Percentiles rank a stretch among this genome's conserved stretches.
Evolutionary conservation across 2,329 filamentous ascomycete genomes (phyloP).

Genomic region (Didymella arachidicola): DNA sequence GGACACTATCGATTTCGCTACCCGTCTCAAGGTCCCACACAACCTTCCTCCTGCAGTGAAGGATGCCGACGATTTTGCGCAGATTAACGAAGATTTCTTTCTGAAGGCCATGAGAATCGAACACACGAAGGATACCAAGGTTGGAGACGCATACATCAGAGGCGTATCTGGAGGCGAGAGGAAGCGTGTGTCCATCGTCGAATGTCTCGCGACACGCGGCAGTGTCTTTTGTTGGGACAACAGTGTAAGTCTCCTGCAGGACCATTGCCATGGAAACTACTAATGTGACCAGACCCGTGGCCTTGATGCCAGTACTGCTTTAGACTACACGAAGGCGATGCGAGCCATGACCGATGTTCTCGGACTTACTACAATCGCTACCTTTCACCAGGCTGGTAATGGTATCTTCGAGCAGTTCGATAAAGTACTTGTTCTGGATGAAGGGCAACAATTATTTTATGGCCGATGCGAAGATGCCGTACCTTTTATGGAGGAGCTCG

Average conservation of each 20-base stretch:
- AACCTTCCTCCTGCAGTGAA: neutral
- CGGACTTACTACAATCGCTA: neutral
- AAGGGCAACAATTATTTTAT: neutral
- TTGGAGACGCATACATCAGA: neutral
- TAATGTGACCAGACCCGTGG: neutral
- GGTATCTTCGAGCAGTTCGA: neutral
- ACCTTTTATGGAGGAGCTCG: neutral
- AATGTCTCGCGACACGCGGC: neutral
- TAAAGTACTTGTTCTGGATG: neutral
- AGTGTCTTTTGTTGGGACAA: neutral
- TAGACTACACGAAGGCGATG: neutral
- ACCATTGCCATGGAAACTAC: neutral
- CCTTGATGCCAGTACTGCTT: neutral
- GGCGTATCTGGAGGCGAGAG: neutral
- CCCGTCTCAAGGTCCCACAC: neutral
- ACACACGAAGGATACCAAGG: neutral
- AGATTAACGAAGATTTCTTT: neutral
- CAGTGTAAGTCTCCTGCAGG: neutral
- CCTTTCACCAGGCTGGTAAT: neutral
- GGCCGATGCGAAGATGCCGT: neutral
- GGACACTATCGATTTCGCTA: neutral
- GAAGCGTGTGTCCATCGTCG: neutral
- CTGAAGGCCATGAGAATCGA: neutral
- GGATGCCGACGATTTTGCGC: neutral
- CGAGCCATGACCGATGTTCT: neutral